Percentiles rank a stretch among this genome's conserved stretches.
phyloP scores from a whole-genome alignment of 2,329 filamentous ascomycete species.

The Aspergillus puulaauensis region DNA sequence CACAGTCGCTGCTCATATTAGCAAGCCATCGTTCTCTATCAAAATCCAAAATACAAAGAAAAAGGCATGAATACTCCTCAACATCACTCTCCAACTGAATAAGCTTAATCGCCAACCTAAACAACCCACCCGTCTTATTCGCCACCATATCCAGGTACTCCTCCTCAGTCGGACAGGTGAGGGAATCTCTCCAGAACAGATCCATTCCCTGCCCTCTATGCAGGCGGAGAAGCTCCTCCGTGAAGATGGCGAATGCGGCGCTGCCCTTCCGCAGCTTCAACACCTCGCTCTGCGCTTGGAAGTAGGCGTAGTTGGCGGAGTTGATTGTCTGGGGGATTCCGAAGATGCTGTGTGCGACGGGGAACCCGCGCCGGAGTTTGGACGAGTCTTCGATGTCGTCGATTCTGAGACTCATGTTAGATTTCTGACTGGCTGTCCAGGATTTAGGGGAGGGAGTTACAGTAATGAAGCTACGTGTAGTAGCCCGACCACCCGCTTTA shows the following conservation, averaged over 20 bases:
- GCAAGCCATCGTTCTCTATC: no score
- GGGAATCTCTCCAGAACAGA: background rate
- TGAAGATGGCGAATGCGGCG: no score
- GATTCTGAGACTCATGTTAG: background rate
- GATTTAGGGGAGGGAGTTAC: no score
- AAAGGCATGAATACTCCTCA: no score
- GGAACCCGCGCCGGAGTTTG: background rate
- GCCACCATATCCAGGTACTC: constrained; percentile 11
- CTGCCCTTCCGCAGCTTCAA: background rate
- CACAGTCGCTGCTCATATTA: no score
- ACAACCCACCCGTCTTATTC: constrained; percentile 9
- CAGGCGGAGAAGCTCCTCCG: background rate
- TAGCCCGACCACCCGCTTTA: constrained; percentile 42
- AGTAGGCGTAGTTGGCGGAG: constrained; percentile 2
- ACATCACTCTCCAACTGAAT: background rate
- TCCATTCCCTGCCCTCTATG: constrained; percentile 6
- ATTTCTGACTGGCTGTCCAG: no score
- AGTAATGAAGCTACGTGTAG: constrained; percentile 31
- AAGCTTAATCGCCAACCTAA: background rate
- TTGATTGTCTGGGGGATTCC: constrained; percentile 5
- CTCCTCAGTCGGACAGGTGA: background rate
- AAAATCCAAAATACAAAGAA: no score
- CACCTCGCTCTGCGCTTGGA: background rate
- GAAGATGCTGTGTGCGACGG: constrained; percentile 5
- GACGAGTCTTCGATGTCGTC: constrained; percentile 13